Percentiles rank a stretch among this genome's conserved stretches.
phyloP scores from a whole-genome alignment of 2,329 filamentous ascomycete species.

The Talaromyces islandicus region DNA sequence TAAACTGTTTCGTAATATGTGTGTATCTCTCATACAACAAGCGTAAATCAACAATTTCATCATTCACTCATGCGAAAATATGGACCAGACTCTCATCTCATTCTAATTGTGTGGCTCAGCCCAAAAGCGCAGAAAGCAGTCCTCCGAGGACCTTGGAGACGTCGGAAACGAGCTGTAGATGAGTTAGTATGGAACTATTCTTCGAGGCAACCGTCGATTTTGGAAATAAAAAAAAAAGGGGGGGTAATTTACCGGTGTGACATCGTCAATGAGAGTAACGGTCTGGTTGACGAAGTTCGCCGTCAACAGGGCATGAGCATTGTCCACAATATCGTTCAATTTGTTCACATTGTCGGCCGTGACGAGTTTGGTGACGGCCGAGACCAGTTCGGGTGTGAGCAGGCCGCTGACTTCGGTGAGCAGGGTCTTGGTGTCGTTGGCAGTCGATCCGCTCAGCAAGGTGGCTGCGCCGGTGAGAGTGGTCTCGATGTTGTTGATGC shows the following conservation, averaged over 20 bases:
- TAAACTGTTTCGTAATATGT: neutral
- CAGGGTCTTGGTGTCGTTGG: conserved; percentile 22
- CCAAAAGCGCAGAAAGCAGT: conserved; percentile 7
- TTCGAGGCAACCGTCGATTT: too few species aligned
- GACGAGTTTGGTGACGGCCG: conserved; percentile 18
- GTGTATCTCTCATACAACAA: neutral
- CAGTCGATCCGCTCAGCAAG: conserved; percentile 21
- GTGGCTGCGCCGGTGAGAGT: conserved; percentile 11
- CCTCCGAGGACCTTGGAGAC: conserved; percentile 16
- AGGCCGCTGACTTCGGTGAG: conserved; percentile 23
- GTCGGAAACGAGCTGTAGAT: conserved; percentile 21
- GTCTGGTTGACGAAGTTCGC: conserved; percentile 24
- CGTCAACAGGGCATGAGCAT: conserved; percentile 20
- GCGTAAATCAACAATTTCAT: neutral
- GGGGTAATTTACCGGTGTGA: conserved; percentile 22
- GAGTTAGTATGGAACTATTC: neutral
- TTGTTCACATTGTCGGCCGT: conserved; percentile 17
- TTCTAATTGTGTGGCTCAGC: neutral
- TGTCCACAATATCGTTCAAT: conserved; percentile 20
- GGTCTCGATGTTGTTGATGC: conserved; percentile 12
- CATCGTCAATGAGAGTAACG: conserved; percentile 25
- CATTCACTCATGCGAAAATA: neutral
- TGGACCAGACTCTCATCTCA: neutral
- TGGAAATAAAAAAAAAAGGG: neutral
- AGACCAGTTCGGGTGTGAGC: conserved; percentile 21